Conservation (phyloP, 306 rosid genomes). For the Gillenia trifoliata region DNA sequence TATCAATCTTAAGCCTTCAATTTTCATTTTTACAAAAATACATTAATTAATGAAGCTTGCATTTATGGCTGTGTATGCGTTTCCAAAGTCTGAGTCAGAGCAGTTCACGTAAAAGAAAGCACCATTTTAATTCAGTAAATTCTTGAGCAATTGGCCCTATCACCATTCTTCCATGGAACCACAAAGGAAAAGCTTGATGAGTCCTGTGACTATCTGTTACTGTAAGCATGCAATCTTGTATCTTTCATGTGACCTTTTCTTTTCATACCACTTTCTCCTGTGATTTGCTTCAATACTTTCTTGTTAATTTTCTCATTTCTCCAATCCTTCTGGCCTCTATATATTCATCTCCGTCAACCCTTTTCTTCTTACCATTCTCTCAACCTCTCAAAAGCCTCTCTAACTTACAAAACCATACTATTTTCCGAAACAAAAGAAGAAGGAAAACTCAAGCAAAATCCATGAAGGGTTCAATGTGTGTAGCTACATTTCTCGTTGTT, state of each 20-base stretch:
- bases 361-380: neutral
- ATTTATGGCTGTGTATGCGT: slow-evolving; percentile 29
- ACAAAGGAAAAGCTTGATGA: slow-evolving; percentile 23
- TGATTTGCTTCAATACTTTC: slow-evolving; percentile 60
- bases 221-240: neutral
- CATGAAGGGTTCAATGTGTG: slow-evolving; percentile 31
- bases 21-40: neutral
- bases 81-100: slow-evolving; percentile 9
- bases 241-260: slow-evolving; percentile 61
- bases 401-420: neutral
- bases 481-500: slow-evolving; percentile 15
- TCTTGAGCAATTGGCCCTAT: slow-evolving; percentile 3
- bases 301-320: slow-evolving; percentile 5
- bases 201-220: slow-evolving; percentile 50
- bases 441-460: neutral
- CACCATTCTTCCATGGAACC: slow-evolving; percentile 29
- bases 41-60: slow-evolving; percentile 21
- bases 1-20: neutral
- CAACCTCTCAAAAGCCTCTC: neutral
- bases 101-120: slow-evolving; percentile 55
- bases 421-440: neutral
- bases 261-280: slow-evolving; percentile 41
- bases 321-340: slow-evolving; percentile 4
- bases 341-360: slow-evolving; percentile 12
- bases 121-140: slow-evolving; percentile 23